Evolutionary conservation across 768 basidiomycete species (phyloP).

Genomic region (Rhizopogon vulgaris): DNA sequence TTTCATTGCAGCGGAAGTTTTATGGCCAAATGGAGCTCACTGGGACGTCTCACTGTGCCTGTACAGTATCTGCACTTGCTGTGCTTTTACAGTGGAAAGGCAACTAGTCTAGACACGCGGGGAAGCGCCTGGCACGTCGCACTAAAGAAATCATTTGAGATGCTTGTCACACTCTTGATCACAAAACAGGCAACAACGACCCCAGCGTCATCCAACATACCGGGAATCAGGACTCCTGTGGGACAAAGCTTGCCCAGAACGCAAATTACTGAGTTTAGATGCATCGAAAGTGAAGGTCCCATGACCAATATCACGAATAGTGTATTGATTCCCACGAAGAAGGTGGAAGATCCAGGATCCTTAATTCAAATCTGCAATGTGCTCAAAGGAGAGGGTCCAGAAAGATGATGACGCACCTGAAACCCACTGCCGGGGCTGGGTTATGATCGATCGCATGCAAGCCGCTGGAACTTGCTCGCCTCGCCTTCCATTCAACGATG

Average conservation of each 20-base stretch:
- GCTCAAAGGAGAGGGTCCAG: neutral
- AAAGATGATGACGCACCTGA: neutral
- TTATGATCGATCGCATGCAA: neutral
- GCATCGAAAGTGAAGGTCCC: neutral
- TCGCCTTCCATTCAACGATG: neutral
- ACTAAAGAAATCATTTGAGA: neutral
- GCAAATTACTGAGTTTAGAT: neutral
- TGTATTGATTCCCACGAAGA: neutral
- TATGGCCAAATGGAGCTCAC: constrained; percentile 6
- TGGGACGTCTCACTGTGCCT: neutral
- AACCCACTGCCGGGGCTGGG: neutral
- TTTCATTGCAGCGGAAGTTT: constrained; percentile 20
- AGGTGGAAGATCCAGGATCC: neutral
- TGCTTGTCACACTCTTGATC: neutral
- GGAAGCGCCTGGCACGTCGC: neutral
- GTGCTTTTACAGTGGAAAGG: neutral
- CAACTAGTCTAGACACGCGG: neutral
- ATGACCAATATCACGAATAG: neutral
- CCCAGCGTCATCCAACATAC: neutral
- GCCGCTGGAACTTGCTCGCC: neutral
- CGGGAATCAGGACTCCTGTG: neutral
- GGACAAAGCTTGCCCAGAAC: neutral
- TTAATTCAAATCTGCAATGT: neutral
- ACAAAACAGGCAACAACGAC: neutral
- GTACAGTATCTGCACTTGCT: neutral